phyloP scores from a whole-genome alignment of 768 basidiomycete species.

The Tephrocybe sp. region DNA sequence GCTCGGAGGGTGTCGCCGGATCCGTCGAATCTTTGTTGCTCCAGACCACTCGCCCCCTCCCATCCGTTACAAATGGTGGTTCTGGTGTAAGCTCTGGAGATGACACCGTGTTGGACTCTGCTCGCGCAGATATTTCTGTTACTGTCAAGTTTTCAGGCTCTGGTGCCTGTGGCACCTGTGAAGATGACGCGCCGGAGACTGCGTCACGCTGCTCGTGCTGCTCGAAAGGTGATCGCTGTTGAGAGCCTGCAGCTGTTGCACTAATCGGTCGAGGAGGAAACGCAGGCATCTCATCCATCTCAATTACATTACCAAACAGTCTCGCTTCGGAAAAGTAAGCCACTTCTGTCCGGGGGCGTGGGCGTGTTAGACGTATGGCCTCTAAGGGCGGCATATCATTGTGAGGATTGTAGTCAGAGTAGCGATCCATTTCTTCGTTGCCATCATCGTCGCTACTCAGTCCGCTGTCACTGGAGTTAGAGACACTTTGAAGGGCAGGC shows the following conservation, averaged over 20 bases:
- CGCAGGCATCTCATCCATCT: constrained; percentile 11
- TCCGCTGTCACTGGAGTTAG: constrained; percentile 34
- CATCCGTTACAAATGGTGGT: constrained; percentile 64
- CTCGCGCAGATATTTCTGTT: not conserved
- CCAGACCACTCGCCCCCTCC: constrained; percentile 60
- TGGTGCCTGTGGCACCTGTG: too few relatives aligned
- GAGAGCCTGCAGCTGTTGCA: too few relatives aligned
- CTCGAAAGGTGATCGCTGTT: not conserved
- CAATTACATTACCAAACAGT: constrained; percentile 15
- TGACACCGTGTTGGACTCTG: not conserved
- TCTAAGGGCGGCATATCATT: constrained; percentile 1
- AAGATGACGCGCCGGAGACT: too few relatives aligned
- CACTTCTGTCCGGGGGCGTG: not conserved
- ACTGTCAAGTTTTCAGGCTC: not conserved
- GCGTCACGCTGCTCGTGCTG: too few relatives aligned
- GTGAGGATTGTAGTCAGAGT: not conserved
- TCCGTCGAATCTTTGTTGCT: constrained; percentile 23
- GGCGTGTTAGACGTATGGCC: too few relatives aligned
- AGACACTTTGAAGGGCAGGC: constrained; percentile 35
- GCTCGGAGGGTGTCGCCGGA: constrained; percentile 3
- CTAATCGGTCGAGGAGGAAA: too few relatives aligned
- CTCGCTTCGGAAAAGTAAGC: not conserved
- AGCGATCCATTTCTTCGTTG: constrained; percentile 8
- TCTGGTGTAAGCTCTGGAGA: constrained; percentile 19
- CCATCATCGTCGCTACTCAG: constrained; percentile 15